These are phyloP conservation scores for Euphorbia peplus DNA, from an alignment of 345 rosid genomes.

Conservation along the genomic window DNA sequence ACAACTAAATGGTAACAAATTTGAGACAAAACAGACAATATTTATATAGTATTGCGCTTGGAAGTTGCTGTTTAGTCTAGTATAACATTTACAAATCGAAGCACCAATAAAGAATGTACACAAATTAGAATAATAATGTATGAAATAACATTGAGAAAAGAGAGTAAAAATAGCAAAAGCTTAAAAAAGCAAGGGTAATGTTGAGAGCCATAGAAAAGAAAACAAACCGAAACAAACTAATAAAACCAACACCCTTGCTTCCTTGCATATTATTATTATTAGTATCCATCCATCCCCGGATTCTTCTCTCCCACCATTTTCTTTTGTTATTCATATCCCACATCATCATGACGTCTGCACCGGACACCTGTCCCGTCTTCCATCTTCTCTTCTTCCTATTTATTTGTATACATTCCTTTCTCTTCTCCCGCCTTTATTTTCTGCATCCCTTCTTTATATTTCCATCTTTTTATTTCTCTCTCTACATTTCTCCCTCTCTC, in stretches of 20 bases:
- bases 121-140: too few relatives aligned
- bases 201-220: conserved; percentile 7
- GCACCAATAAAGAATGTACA: too few relatives aligned
- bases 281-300: conserved; percentile 22
- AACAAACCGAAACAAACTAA: conserved; percentile 12
- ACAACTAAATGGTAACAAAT: too few relatives aligned
- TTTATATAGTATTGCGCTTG: too few relatives aligned
- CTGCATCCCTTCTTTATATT: background rate
- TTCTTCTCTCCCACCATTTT: background rate
- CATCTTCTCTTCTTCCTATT: conserved; percentile 21
- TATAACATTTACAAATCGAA: too few relatives aligned
- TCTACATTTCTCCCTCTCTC: background rate
- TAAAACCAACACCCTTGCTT: conserved; percentile 21
- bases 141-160: too few relatives aligned
- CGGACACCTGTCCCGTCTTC: conserved; percentile 29
- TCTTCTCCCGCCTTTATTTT: conserved; percentile 24
- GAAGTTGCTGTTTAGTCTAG: too few relatives aligned
- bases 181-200: background rate
- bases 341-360: background rate
- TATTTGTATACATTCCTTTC: conserved; percentile 7
- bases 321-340: too few relatives aligned
- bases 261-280: conserved; percentile 20
- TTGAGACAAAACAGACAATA: too few relatives aligned
- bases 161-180: background rate
- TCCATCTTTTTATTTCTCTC: background rate